A percentile compares a stretch with the other conserved stretches of the same genome.
phyloP scores from a whole-genome alignment of 148 eudicot species.

The Dianthus caryophyllus region DNA sequence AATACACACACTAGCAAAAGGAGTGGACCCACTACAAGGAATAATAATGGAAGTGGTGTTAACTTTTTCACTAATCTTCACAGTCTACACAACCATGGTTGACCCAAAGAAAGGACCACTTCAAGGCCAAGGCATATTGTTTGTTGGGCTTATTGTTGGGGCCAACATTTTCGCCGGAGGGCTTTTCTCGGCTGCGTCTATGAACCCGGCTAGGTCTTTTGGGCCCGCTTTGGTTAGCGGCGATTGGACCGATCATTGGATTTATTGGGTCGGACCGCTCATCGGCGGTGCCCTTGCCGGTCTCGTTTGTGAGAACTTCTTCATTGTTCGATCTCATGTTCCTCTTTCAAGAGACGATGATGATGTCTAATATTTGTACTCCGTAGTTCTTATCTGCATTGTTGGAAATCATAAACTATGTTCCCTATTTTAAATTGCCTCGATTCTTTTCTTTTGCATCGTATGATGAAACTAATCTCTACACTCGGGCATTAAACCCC shows the following conservation, averaged over 20 bases:
- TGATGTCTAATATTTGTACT: constrained; percentile 21
- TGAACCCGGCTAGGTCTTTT: constrained; percentile 97
- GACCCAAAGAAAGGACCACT: constrained; percentile 86
- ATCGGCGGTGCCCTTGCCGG: constrained; percentile 91
- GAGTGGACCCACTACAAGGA: constrained; percentile 59
- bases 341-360: constrained; percentile 57
- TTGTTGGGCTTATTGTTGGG: constrained; percentile 81
- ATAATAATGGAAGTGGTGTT: constrained; percentile 70
- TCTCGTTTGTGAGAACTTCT: constrained; percentile 67
- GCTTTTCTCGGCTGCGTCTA: constrained; percentile 79
- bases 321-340: constrained; percentile 55
- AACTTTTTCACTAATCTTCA: constrained; percentile 81
- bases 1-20: constrained; percentile 56
- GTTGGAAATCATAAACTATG: neutral
- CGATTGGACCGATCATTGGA: constrained; percentile 82
- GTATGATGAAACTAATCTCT: too few species aligned
- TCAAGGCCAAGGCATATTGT: constrained; percentile 65
- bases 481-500: too few species aligned
- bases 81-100: constrained; percentile 78
- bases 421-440: too few species aligned
- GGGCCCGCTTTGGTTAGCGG: constrained; percentile 83
- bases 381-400: neutral
- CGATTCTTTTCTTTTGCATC: too few species aligned
- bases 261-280: constrained; percentile 94
- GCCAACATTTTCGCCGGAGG: constrained; percentile 91